Base-by-base conservation (phyloP, 2,329 filamentous ascomycete species). In the Neoascochyta sp. region DNA sequence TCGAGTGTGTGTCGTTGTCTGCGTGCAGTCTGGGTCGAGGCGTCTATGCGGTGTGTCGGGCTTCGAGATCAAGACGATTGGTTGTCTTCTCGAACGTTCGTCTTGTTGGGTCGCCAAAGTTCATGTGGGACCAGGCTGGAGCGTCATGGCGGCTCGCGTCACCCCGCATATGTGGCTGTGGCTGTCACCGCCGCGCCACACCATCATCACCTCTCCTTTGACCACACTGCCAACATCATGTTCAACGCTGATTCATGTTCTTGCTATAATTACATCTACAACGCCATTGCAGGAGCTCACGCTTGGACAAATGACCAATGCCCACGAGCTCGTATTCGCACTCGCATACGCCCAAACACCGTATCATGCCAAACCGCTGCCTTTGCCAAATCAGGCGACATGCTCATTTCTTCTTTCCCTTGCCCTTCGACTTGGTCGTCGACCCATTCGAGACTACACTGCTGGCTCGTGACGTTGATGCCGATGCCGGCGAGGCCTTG, bases 391-490 rank as follows among this genome's bases (percentile, higher is more conserved):
- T 6, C 12, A 25, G 17, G 10, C 11, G 7, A 9, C 19, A 24
- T 7, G 11, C 21, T 30, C 47, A 55, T 65, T 61, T 73, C 66
- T 72, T 75, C 47, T 69, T 73, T 25, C 67, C 64, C 38, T 70
- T 72, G 16, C 64, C 62, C 58, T 76, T 70, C 40, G 62, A 54
- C 56, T 71, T 63, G 4, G 48, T 37, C 36, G 66, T 69, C 4
- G 83, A 83, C 20, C 72, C 75, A 24, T 76, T 86, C 1, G 89
- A 95, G 17, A 78, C 80, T 15, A 95, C 87, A 60, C 92, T 96
- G 4, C 83, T 90, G 10, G 89, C 89, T 42, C 92, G 77, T 5
- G 89, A 95, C 0, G 82, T 84, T 4, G n/a, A n/a, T n/a, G n/a
- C n/a, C n/a, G n/a, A n/a, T n/a, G 77, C 84, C 27, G 78, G 75